Conservation (phyloP, 352 stramenopile species). For the Pythium insidiosum region DNA sequence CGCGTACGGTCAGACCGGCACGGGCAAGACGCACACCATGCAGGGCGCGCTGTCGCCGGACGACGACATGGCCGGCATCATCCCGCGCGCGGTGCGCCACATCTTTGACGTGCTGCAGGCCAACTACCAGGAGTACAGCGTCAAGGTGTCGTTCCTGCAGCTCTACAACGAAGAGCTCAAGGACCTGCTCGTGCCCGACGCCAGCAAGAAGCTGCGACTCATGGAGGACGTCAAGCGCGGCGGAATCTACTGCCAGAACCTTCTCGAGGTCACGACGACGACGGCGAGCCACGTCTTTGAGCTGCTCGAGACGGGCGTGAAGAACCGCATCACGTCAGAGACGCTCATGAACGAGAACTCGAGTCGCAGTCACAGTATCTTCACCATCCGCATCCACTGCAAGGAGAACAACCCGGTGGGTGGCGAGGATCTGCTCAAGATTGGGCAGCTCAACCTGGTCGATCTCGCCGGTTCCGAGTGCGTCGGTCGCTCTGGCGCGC, state of each 20-base stretch:
- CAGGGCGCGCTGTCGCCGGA: constrained; percentile 88
- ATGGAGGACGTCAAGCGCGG: constrained; percentile 86
- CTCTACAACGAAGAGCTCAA: constrained; percentile 99
- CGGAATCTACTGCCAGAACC: constrained; percentile 85
- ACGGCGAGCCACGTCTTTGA: constrained; percentile 80
- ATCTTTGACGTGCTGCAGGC: constrained; percentile 95
- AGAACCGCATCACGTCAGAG: constrained; percentile 89
- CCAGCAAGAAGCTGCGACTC: constrained; percentile 80
- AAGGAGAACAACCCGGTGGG: constrained; percentile 86
- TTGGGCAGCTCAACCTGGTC: constrained; percentile 95
- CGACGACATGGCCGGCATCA: constrained; percentile 89
- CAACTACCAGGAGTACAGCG: constrained; percentile 86
- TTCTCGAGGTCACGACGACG: constrained; percentile 83
- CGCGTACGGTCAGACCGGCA: constrained; percentile 96
- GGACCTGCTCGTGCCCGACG: constrained; percentile 82
- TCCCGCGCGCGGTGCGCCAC: constrained; percentile 88
- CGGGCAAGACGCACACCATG: constrained; percentile 99
- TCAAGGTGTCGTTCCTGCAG: constrained; percentile 96
- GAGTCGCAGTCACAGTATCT: constrained; percentile 97
- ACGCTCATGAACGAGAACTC: constrained; percentile 96
- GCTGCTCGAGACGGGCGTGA: constrained; percentile 84
- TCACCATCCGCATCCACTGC: constrained; percentile 95
- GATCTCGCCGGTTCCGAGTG: constrained; percentile 96
- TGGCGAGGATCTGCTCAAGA: constrained; percentile 85
- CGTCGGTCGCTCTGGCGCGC: constrained; percentile 85